Evolutionary conservation across 1,284 basidiomycete genomes (phyloP).

Genomic region (Phellinidium pouzarii): DNA sequence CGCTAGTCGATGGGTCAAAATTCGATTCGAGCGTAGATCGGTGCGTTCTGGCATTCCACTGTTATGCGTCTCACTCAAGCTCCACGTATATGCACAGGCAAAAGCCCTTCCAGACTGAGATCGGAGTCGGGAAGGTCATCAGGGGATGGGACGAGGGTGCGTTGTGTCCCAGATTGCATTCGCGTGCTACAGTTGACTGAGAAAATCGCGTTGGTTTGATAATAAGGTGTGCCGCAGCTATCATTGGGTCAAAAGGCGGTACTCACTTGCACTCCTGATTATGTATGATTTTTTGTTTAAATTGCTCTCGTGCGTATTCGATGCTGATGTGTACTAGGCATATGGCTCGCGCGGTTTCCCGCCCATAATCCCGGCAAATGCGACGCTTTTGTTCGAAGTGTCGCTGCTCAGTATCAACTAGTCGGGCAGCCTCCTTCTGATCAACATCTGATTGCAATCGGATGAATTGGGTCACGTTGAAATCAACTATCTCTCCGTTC

Average conservation of each 20-base stretch:
- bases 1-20: conserved; percentile 28
- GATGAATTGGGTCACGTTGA: background rate
- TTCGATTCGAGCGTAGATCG: conserved; percentile 75
- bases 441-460: background rate
- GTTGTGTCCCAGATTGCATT: no score
- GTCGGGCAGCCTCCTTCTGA: conserved; percentile 15
- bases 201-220: conserved; percentile 1
- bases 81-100: conserved; percentile 31
- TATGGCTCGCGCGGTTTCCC: conserved; percentile 72
- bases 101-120: conserved; percentile 63
- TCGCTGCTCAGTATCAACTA: conserved; percentile 70
- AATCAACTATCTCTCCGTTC: background rate
- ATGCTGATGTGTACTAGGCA: conserved; percentile 36
- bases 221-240: conserved; percentile 64
- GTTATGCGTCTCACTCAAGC: background rate
- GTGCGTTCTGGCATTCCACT: conserved; percentile 28
- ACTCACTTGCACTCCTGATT: conserved; percentile 62
- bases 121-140: conserved; percentile 79
- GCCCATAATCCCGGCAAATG: conserved; percentile 73
- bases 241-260: conserved; percentile 74
- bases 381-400: conserved; percentile 75
- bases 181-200: no score
- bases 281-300: conserved; percentile 39
- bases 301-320: conserved; percentile 14
- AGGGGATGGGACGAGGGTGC: conserved; percentile 89